A percentile compares a stretch with the other conserved stretches of the same genome.
phyloP scores from a whole-genome alignment of 345 rosid species.

The Gossypium stocksii region DNA sequence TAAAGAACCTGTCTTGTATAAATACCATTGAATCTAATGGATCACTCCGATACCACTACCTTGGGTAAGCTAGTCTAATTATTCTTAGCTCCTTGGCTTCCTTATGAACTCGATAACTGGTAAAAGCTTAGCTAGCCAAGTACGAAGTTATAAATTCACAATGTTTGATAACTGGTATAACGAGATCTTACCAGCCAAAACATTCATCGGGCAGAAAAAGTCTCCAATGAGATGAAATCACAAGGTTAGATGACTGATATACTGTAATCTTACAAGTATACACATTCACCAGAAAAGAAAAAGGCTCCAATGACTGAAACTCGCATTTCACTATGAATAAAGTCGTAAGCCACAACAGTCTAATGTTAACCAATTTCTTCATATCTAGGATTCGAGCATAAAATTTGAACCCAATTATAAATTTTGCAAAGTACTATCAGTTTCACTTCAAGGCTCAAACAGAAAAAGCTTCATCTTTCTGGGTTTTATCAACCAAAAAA shows the following conservation, averaged over 20 bases:
- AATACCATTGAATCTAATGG: constrained; percentile 1
- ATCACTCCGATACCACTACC: not conserved
- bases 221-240: not conserved
- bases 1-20: not conserved
- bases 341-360: not conserved
- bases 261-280: not conserved
- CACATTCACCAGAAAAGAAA: not conserved
- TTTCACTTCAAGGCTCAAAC: not conserved
- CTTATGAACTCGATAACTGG: not conserved
- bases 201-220: not conserved
- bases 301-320: not conserved
- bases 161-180: not conserved
- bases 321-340: not conserved
- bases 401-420: not conserved
- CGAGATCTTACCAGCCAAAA: not conserved
- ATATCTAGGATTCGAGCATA: not conserved
- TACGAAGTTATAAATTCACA: not conserved
- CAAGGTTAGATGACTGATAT: not conserved
- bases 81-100: not conserved
- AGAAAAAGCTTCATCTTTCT: not conserved
- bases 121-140: not conserved
- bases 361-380: not conserved
- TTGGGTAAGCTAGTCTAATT: not conserved
- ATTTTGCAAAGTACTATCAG: not conserved
- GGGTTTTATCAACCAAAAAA: not conserved